These are phyloP conservation scores for Aspergillus cejpii DNA, from an alignment of 2,329 filamentous ascomycete species.

Conservation along the genomic window DNA sequence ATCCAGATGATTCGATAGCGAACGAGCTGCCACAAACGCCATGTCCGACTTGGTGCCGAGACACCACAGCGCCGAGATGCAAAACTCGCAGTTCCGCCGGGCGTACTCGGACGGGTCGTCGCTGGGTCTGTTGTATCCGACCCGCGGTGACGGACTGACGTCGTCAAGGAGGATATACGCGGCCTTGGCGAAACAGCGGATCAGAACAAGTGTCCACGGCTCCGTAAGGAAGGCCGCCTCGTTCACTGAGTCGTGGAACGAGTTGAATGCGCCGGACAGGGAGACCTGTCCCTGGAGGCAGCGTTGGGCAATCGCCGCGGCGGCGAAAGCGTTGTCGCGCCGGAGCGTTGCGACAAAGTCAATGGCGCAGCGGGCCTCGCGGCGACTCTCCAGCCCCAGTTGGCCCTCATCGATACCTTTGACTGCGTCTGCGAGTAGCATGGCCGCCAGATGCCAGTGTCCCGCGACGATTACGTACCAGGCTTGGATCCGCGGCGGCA, in stretches of 20 bases:
- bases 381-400: slow-evolving; percentile 12
- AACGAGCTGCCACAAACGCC: slow-evolving; percentile 37
- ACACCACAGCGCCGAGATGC: slow-evolving; percentile 50
- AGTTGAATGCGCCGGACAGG: neutral
- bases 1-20: slow-evolving; percentile 31
- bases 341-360: slow-evolving; percentile 40
- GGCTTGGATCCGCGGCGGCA: slow-evolving; percentile 51
- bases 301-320: slow-evolving; percentile 47
- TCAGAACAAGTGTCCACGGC: slow-evolving; percentile 53
- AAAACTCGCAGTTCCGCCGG: slow-evolving; percentile 39
- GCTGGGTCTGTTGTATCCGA: neutral
- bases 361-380: slow-evolving; percentile 21
- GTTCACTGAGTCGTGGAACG: slow-evolving; percentile 50
- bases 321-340: slow-evolving; percentile 40
- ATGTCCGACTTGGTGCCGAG: slow-evolving; percentile 53
- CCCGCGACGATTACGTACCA: slow-evolving; percentile 55
- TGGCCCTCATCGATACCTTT: slow-evolving; percentile 42
- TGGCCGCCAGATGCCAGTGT: slow-evolving; percentile 53
- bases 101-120: slow-evolving; percentile 4
- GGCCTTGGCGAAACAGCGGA: slow-evolving; percentile 49
- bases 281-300: slow-evolving; percentile 34
- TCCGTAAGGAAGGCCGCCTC: slow-evolving; percentile 54
- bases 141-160: neutral
- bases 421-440: slow-evolving; percentile 51
- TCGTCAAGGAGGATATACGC: slow-evolving; percentile 37